These are phyloP conservation scores for Sugiyamaella xylanicola DNA, from an alignment of 1,139 yeast genomes.

Conservation along the genomic window DNA sequence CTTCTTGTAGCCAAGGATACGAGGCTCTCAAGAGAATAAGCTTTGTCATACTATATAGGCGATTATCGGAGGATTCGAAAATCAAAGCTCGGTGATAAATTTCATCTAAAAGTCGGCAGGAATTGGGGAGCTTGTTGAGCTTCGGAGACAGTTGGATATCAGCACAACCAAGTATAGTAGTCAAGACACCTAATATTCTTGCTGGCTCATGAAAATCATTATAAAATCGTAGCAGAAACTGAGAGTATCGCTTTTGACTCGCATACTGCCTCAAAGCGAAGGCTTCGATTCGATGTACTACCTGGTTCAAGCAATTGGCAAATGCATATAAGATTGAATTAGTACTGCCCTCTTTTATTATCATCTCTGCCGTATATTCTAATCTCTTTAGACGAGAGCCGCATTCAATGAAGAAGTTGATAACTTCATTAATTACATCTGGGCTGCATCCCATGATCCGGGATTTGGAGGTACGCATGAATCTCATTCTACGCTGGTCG, in stretches of 20 bases:
- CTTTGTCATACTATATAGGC: constrained; percentile 28
- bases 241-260: constrained; percentile 1
- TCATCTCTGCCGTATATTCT: constrained; percentile 28
- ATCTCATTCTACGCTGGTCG: constrained; percentile 26
- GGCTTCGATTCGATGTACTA: constrained; percentile 29
- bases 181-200: constrained; percentile 30
- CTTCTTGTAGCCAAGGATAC: constrained; percentile 33
- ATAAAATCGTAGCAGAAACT: constrained; percentile 25
- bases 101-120: constrained; percentile 34
- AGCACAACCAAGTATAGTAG: constrained; percentile 40
- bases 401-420: constrained; percentile 28
- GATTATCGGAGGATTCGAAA: constrained; percentile 30
- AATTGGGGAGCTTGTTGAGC: constrained; percentile 34
- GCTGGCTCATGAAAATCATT: constrained; percentile 27
- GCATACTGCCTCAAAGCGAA: constrained; percentile 3
- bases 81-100: constrained; percentile 31
- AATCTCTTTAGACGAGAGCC: constrained; percentile 38
- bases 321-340: constrained; percentile 37
- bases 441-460: constrained; percentile 31
- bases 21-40: constrained; percentile 30
- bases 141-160: constrained; percentile 31
- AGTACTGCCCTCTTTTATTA: constrained; percentile 22
- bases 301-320: constrained; percentile 34
- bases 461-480: constrained; percentile 18
- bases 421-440: constrained; percentile 25